A percentile compares a stretch with the other conserved stretches of the same genome.
Conservation (phyloP, 2,329 filamentous ascomycete genomes). For the Ceratocystis cacaofunesta region DNA sequence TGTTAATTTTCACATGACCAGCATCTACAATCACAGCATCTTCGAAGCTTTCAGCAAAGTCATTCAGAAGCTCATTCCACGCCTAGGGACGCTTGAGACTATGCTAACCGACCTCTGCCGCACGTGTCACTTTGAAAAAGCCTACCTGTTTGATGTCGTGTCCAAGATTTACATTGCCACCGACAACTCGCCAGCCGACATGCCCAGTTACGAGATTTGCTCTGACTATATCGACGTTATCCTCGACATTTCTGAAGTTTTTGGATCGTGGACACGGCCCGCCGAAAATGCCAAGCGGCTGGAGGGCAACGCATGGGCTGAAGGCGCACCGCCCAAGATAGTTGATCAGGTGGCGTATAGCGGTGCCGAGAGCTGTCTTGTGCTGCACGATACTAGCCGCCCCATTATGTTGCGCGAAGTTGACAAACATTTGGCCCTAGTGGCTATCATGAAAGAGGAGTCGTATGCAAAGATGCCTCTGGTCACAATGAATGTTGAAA, state of each 20-base stretch:
- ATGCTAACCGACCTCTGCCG: constrained; percentile 88
- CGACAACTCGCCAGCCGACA: constrained; percentile 82
- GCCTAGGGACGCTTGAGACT: constrained; percentile 81
- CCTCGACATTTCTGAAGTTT: constrained; percentile 90
- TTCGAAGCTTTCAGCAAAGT: constrained; percentile 98
- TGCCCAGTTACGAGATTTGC: constrained; percentile 94
- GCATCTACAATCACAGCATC: constrained; percentile 96
- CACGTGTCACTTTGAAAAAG: constrained; percentile 91
- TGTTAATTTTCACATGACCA: constrained; percentile 89
- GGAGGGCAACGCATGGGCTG: constrained; percentile 45
- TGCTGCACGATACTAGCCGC: constrained; percentile 47
- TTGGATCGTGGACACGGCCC: constrained; percentile 56
- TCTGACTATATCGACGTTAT: constrained; percentile 98
- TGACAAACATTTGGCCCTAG: constrained; percentile 61
- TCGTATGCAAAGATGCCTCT: constrained; percentile 71
- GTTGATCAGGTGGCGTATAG: constrained; percentile 52
- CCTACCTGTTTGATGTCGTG: constrained; percentile 92
- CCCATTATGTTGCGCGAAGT: constrained; percentile 56
- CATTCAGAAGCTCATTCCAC: constrained; percentile 91
- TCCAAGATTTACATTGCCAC: constrained; percentile 99
- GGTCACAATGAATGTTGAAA: constrained; percentile 76
- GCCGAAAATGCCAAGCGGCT: constrained; percentile 39
- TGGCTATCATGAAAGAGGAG: constrained; percentile 76
- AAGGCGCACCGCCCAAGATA: constrained; percentile 29
- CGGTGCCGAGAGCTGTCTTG: constrained; percentile 53